phyloP scores from a whole-genome alignment of 495 filamentous ascomycete species.

The Trichocladium uniseriatum region DNA sequence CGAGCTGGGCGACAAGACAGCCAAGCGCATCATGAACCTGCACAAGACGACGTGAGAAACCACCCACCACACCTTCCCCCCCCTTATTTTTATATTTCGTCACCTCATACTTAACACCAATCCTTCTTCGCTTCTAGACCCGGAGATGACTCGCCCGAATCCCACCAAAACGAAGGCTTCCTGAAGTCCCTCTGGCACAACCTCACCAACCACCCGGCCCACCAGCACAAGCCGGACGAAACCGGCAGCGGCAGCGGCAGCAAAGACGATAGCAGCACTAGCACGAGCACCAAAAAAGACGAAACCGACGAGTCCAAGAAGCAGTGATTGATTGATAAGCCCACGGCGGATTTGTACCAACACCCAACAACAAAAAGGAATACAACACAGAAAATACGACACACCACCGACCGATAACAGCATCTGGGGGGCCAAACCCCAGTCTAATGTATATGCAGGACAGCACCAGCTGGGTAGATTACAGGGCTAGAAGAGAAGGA shows the following conservation, averaged over 20 bases:
- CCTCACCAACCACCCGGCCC: slow-evolving; percentile 63
- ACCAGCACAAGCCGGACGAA: slow-evolving; percentile 31
- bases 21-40: slow-evolving; percentile 77
- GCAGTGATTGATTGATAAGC: background rate
- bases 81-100: slow-evolving; percentile 3
- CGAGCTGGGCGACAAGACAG: slow-evolving; percentile 82
- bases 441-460: too few relatives aligned
- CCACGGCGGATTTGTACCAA: too few relatives aligned
- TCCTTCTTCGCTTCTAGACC: background rate
- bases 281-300: background rate
- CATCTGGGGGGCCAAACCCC: too few relatives aligned
- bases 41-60: slow-evolving; percentile 23
- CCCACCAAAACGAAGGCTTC: slow-evolving; percentile 70
- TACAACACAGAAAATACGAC: too few relatives aligned
- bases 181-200: slow-evolving; percentile 84
- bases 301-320: background rate
- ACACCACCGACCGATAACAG: too few relatives aligned
- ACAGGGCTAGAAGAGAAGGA: too few relatives aligned
- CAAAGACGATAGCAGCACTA: background rate
- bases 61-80: background rate
- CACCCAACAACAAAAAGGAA: too few relatives aligned
- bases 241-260: slow-evolving; percentile 26
- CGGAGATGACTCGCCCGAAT: slow-evolving; percentile 20
- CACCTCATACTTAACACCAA: slow-evolving; percentile 3
- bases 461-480: too few relatives aligned